Evolutionary conservation across 2,329 filamentous ascomycete species (phyloP).

Genomic region (Pseudopithomyces maydicus): DNA sequence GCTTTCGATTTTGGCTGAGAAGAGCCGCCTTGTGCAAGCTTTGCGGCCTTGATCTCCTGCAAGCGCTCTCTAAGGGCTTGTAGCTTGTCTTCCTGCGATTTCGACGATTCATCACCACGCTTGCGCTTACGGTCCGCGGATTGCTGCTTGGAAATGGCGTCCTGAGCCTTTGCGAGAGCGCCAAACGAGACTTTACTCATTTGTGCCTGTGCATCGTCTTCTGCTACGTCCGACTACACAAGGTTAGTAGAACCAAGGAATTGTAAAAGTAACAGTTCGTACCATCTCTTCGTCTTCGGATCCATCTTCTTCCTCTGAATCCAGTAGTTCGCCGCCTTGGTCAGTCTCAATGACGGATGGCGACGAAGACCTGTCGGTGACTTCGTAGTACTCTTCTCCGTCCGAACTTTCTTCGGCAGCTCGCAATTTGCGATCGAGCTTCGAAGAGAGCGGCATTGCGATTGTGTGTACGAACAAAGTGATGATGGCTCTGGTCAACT

Average conservation of each 20-base stretch:
- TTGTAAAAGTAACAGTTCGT: conserved; percentile 10
- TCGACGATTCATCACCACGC: conserved; percentile 44
- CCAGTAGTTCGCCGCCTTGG: conserved; percentile 39
- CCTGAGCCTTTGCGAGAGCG: conserved; percentile 85
- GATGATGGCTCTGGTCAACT: not conserved
- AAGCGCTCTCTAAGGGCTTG: conserved; percentile 52
- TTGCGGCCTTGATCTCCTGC: conserved; percentile 50
- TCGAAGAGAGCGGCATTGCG: conserved; percentile 41
- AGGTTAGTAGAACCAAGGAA: conserved; percentile 12
- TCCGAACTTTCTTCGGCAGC: conserved; percentile 44
- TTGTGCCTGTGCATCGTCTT: conserved; percentile 49
- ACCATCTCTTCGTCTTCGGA: conserved; percentile 38
- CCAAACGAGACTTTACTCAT: conserved; percentile 79
- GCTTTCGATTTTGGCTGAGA: conserved; percentile 26
- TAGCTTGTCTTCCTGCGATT: conserved; percentile 53
- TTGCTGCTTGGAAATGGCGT: conserved; percentile 58
- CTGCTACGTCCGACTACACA: conserved; percentile 37
- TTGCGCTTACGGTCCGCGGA: conserved; percentile 48
- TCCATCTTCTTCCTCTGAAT: conserved; percentile 35
- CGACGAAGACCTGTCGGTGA: conserved; percentile 45
- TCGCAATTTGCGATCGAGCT: conserved; percentile 42
- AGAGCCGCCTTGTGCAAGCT: conserved; percentile 30
- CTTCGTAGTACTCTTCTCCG: conserved; percentile 46
- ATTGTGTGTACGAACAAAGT: not conserved
- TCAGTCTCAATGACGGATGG: conserved; percentile 48